Conservation (phyloP, 371 early-diverging fungal species). For the Mucor racemosus region DNA sequence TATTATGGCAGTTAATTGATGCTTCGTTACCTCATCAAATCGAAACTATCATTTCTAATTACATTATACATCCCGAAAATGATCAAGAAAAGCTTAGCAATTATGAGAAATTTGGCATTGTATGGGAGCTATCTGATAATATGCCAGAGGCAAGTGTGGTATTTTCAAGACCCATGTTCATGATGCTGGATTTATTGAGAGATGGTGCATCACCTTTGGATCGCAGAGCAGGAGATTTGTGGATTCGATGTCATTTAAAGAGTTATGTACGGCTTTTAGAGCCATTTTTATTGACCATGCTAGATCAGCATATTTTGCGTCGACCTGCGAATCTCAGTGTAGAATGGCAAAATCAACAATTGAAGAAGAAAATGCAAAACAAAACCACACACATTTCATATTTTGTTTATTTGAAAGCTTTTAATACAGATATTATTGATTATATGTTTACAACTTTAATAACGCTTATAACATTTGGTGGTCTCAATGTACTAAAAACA, state of each 20-base stretch:
- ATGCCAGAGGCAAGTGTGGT: constrained; percentile 44
- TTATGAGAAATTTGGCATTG: constrained; percentile 70
- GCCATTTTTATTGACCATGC: constrained; percentile 63
- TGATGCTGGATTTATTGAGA: constrained; percentile 71
- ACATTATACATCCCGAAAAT: constrained; percentile 49
- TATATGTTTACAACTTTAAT: constrained; percentile 67
- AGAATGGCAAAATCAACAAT: constrained; percentile 47
- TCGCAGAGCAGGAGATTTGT: constrained; percentile 71
- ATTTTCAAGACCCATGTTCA: constrained; percentile 75
- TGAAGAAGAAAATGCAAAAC: constrained; percentile 20
- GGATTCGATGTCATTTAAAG: constrained; percentile 70
- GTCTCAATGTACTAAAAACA: constrained; percentile 61
- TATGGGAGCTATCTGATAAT: constrained; percentile 71
- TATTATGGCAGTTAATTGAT: constrained; percentile 69
- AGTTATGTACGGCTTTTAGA: constrained; percentile 68
- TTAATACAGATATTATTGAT: constrained; percentile 70
- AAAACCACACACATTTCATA: constrained; percentile 33
- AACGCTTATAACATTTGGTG: constrained; percentile 61
- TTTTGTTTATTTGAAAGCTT: constrained; percentile 61
- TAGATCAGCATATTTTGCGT: constrained; percentile 58
- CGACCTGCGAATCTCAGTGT: constrained; percentile 41
- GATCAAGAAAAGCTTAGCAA: constrained; percentile 39
- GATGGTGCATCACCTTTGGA: constrained; percentile 60
- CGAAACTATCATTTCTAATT: constrained; percentile 64
- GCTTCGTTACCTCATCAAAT: constrained; percentile 59